Base-by-base conservation (phyloP, 345 rosid species). In the Corchorus capsularis region DNA sequence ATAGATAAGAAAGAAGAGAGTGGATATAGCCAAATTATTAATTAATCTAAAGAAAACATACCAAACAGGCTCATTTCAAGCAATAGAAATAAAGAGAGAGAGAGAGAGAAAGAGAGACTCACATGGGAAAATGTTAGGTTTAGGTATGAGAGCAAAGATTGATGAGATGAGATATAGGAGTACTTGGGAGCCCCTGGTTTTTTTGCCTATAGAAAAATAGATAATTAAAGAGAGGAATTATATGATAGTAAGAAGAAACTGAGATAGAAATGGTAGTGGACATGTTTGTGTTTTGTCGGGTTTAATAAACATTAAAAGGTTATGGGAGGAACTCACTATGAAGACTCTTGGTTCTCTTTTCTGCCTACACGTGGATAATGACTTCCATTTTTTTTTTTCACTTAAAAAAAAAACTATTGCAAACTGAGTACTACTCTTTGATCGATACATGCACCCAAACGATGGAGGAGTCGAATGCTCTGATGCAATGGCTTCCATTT, bases 211-310 rank as follows among this genome's bases (percentile, higher is more conserved):
- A 57, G 68, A 71, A 59, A 52, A 80, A 56, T 74, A 8, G 57
- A 61, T 27, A 27, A 27, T 50, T 5, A 82, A 46, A 65, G 54
- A 12, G 77, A 22, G 61, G 27, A 27, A 27, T 27, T 27, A 27
- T 27, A 74, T 75, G 34, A 77, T 79, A 83, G 80, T 79, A 63
- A 55, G 81, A 68, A 85, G 72, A 75, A 82, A 72, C 77, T 78
- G 65, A 77, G 77, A 82, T 76, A 79, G 80, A 67, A 80, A 80
- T 68, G 81, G 82, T 67, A 79, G 77, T 78, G 79, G 82, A 79
- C 84, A 86, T 83, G 88, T 75, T 83, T 78, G 74, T 56, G 69
- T 50, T 72, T 81, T 86, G 89, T 87, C 89, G 82, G 86, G 52
- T 75, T 81, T 77, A 65, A 43, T 59, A 78, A 65, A 55, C 67